phyloP scores from a whole-genome alignment of 495 filamentous ascomycete species.

The Aspergillus mulundensis region DNA sequence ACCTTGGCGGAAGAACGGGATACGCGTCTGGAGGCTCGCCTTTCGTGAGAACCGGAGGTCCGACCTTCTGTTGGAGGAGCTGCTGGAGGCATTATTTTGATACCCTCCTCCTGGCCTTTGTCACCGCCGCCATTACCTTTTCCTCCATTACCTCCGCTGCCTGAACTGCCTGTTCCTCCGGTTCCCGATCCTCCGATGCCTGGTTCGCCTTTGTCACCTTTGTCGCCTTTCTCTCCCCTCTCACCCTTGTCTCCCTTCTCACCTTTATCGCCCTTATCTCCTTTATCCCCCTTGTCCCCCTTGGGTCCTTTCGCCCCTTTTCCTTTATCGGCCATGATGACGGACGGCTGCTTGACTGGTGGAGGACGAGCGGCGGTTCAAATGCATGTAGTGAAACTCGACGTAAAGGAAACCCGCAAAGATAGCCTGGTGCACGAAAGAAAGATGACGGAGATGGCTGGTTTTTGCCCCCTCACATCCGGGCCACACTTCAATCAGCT shows the following conservation, averaged over 20 bases:
- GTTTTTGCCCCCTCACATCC: background rate
- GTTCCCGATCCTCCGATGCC: background rate
- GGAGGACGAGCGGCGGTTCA: constrained; percentile 4
- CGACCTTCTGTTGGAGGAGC: constrained; percentile 4
- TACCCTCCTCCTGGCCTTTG: background rate
- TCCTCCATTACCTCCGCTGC: background rate
- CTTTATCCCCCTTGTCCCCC: background rate
- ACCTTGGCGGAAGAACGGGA: constrained; percentile 38
- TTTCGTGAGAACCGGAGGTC: constrained; percentile 5
- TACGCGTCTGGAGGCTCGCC: constrained; percentile 28
- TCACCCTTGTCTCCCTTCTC: background rate
- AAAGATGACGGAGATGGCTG: background rate
- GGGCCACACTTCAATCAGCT: background rate
- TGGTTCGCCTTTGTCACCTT: background rate
- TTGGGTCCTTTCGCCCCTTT: background rate
- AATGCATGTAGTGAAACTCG: background rate
- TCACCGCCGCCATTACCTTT: background rate
- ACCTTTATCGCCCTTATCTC: background rate
- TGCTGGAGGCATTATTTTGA: background rate
- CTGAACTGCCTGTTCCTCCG: background rate
- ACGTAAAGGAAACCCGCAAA: background rate
- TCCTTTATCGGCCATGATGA: constrained; percentile 18
- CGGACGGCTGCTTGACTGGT: constrained; percentile 2
- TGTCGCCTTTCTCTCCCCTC: background rate
- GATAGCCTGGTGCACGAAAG: background rate